Percentiles rank a stretch among this genome's conserved stretches.
Evolutionary conservation across 176 grass and related monocot species (phyloP).

Genomic region (Eragrostis curvula): DNA sequence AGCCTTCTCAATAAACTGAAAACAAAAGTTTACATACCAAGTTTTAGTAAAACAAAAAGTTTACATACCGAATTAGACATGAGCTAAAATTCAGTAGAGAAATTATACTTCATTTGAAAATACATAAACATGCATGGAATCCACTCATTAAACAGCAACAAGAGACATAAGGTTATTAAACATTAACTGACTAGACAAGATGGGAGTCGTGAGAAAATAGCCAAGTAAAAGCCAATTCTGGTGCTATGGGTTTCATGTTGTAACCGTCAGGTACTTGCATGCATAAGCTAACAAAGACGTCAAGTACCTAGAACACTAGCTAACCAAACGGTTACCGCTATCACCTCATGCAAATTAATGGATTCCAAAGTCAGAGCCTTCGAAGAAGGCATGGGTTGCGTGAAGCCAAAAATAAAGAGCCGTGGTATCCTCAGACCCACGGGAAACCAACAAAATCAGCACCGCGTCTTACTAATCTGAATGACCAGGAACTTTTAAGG

Average conservation of each 20-base stretch:
- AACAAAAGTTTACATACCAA: conserved; percentile 36
- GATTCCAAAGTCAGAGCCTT: neutral
- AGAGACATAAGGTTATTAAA: neutral
- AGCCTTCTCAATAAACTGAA: conserved; percentile 59
- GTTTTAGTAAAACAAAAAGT: conserved; percentile 14
- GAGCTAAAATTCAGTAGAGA: neutral
- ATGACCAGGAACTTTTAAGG: neutral
- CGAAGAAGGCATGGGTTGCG: no score
- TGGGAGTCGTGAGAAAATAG: no score
- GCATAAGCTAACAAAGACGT: neutral
- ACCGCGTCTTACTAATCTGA: neutral
- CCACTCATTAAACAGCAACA: neutral
- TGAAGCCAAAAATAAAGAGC: neutral
- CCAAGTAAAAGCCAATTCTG: no score
- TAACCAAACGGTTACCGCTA: no score
- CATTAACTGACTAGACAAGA: no score
- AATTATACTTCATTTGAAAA: neutral
- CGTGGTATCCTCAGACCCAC: no score
- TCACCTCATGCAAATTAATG: neutral
- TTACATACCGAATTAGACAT: conserved; percentile 1
- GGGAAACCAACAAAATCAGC: neutral
- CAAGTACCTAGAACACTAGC: neutral
- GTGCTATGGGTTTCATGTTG: neutral
- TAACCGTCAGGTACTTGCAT: conserved; percentile 1
- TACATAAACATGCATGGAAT: neutral